phyloP scores from a whole-genome alignment of 148 eudicot genomes.

The Limonium bicolor region DNA sequence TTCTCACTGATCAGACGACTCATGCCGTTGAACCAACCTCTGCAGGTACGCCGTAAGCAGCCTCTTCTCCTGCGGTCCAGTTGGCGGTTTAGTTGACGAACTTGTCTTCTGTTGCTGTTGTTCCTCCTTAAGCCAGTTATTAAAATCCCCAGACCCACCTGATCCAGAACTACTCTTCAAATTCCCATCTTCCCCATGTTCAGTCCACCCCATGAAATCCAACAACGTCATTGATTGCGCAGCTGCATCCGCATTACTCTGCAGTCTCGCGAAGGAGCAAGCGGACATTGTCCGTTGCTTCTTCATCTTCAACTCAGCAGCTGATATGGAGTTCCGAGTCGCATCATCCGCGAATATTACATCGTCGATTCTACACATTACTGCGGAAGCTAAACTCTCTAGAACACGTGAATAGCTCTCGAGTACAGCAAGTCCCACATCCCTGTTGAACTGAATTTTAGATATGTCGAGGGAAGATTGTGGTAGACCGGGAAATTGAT shows the following conservation, averaged over 20 bases:
- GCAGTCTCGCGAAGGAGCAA: too few relatives aligned
- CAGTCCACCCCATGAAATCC: conserved; percentile 45
- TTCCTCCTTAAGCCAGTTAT: neutral
- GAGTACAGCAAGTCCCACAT: conserved; percentile 32
- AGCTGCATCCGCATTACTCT: conserved; percentile 8
- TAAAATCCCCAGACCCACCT: neutral
- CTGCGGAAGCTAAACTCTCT: conserved; percentile 36
- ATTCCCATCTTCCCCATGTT: conserved; percentile 15
- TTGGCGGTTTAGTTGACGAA: too few relatives aligned
- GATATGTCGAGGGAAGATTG: conserved; percentile 7
- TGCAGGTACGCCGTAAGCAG: too few relatives aligned
- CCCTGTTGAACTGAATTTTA: conserved; percentile 6
- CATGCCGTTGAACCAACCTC: too few relatives aligned
- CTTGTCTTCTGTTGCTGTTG: neutral
- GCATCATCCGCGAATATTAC: conserved; percentile 29
- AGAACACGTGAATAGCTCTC: conserved; percentile 58
- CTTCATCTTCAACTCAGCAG: conserved; percentile 6
- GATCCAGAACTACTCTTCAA: too few relatives aligned
- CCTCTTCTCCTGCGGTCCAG: too few relatives aligned
- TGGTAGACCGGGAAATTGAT: conserved; percentile 6
- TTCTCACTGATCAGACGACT: too few relatives aligned
- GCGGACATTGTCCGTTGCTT: conserved; percentile 9
- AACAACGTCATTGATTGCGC: conserved; percentile 21
- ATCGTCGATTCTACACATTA: conserved; percentile 41
- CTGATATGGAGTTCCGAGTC: conserved; percentile 13